phyloP scores from a whole-genome alignment of 2,329 filamentous ascomycete genomes.

The Aspergillus fructus region DNA sequence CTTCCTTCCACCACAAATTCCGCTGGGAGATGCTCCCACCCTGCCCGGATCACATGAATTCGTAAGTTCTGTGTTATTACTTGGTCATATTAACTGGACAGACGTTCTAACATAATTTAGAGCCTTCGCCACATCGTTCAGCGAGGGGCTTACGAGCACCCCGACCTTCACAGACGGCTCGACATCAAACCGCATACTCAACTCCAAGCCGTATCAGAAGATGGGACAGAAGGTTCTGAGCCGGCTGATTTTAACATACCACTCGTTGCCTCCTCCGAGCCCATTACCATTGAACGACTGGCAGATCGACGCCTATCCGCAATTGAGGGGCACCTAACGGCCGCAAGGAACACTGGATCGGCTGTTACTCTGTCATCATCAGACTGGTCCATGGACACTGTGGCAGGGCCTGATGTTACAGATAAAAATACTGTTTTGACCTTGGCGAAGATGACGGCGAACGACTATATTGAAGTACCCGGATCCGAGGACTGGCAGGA shows the following conservation, averaged over 20 bases:
- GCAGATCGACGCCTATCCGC: slow-evolving; percentile 72
- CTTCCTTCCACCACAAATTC: slow-evolving; percentile 35
- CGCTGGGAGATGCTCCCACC: slow-evolving; percentile 23
- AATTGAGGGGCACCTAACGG: slow-evolving; percentile 75
- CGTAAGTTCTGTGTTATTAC: slow-evolving; percentile 24
- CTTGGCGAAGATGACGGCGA: slow-evolving; percentile 82
- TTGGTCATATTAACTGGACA: neutral
- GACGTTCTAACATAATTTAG: slow-evolving; percentile 20
- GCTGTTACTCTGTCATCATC: slow-evolving; percentile 67
- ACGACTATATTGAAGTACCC: slow-evolving; percentile 80
- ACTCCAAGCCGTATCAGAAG: slow-evolving; percentile 46
- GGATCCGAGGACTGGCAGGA: slow-evolving; percentile 78
- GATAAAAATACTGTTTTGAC: slow-evolving; percentile 82
- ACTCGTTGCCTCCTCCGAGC: slow-evolving; percentile 63
- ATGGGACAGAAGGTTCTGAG: slow-evolving; percentile 36
- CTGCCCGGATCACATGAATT: slow-evolving; percentile 34
- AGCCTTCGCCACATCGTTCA: slow-evolving; percentile 84
- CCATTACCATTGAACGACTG: slow-evolving; percentile 74
- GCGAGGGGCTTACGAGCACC: slow-evolving; percentile 79
- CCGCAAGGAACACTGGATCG: slow-evolving; percentile 67
- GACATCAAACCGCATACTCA: slow-evolving; percentile 66
- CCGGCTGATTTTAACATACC: slow-evolving; percentile 50
- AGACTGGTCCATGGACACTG: slow-evolving; percentile 79
- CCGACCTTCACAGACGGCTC: slow-evolving; percentile 71
- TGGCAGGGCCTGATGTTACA: slow-evolving; percentile 76